Percentiles rank a stretch among this genome's conserved stretches.
These are phyloP conservation scores for Lipomyces japonicus DNA, from an alignment of 805 yeast genomes.

Conservation along the genomic window DNA sequence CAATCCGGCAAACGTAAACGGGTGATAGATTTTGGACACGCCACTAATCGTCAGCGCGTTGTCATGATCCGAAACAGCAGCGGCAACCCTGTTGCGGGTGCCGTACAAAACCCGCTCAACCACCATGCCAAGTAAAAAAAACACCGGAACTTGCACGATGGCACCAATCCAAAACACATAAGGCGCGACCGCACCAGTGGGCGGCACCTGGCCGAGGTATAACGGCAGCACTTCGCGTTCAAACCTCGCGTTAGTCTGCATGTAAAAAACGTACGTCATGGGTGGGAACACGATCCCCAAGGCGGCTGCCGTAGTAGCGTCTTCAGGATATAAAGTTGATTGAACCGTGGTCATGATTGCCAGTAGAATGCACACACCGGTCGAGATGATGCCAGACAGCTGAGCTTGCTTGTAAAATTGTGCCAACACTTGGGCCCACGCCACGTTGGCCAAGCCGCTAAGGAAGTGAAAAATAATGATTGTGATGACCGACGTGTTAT, in stretches of 20 bases:
- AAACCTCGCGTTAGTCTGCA: slow-evolving; percentile 35
- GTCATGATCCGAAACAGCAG: slow-evolving; percentile 13
- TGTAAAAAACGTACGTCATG: slow-evolving; percentile 37
- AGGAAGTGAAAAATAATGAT: slow-evolving; percentile 36
- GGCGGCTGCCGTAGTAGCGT: slow-evolving; percentile 32
- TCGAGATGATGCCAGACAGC: slow-evolving; percentile 37
- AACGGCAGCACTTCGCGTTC: slow-evolving; percentile 31
- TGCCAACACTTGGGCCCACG: slow-evolving; percentile 36
- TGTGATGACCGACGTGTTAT: slow-evolving; percentile 31
- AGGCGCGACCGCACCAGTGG: slow-evolving; percentile 29
- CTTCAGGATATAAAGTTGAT: slow-evolving; percentile 30
- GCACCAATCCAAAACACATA: slow-evolving; percentile 36
- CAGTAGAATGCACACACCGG: slow-evolving; percentile 35
- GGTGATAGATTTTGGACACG: slow-evolving; percentile 33
- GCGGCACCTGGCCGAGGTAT: slow-evolving; percentile 33
- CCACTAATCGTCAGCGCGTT: slow-evolving; percentile 31
- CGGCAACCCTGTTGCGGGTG: slow-evolving; percentile 21
- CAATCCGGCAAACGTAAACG: slow-evolving; percentile 22
- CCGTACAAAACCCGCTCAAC: slow-evolving; percentile 34
- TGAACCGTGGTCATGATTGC: slow-evolving; percentile 37
- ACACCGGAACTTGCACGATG: slow-evolving; percentile 35
- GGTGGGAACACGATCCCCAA: slow-evolving; percentile 38
- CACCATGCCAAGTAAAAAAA: slow-evolving; percentile 31
- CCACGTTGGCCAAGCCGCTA: slow-evolving; percentile 35
- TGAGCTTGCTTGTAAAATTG: slow-evolving; percentile 36